Percentiles rank a stretch among this genome's conserved stretches.
Conservation (phyloP, 1,284 basidiomycete species). For the Trametes polyzona region DNA sequence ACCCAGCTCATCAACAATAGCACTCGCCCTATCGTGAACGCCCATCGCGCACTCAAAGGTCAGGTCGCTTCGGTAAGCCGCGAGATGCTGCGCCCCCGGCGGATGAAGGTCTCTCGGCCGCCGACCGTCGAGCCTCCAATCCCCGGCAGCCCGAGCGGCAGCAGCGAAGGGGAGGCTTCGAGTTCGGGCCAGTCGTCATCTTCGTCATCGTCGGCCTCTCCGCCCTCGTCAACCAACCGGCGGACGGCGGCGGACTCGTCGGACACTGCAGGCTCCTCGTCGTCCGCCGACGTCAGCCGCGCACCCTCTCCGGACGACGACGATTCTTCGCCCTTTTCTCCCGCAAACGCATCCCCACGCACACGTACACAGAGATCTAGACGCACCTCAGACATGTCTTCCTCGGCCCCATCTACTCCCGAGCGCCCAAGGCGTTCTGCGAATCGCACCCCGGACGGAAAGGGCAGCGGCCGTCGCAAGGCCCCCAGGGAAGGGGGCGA, state of each 20-base stretch:
- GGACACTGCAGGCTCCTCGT: neutral
- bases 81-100: neutral
- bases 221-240: neutral
- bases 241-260: no score
- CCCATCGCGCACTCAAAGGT: neutral
- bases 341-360: no score
- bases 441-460: neutral
- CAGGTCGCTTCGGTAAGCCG: neutral
- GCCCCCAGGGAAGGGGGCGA: neutral
- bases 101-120: neutral
- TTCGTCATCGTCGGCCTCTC: neutral
- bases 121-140: neutral
- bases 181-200: neutral
- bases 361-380: neutral
- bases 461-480: neutral
- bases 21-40: neutral
- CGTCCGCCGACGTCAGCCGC: neutral
- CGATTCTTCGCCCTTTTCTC: no score
- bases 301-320: neutral
- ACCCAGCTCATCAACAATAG: slow-evolving; percentile 2
- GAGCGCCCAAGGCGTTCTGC: neutral
- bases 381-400: neutral
- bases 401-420: neutral
- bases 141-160: neutral
- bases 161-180: neutral